These are phyloP conservation scores for Blastocystis sp. DNA, from an alignment of 352 stramenopile genomes.

Conservation along the genomic window DNA sequence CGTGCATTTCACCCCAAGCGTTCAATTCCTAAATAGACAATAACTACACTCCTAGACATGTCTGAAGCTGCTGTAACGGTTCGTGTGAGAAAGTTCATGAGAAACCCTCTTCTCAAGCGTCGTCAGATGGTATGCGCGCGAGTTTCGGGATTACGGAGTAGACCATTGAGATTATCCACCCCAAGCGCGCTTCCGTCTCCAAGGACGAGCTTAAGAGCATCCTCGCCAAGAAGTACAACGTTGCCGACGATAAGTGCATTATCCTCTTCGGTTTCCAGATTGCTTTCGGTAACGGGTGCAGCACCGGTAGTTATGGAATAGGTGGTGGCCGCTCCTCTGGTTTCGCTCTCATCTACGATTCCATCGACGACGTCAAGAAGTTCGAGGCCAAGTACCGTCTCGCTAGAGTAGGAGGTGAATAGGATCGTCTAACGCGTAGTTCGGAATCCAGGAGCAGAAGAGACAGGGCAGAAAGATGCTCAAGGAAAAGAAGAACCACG, in stretches of 20 bases:
- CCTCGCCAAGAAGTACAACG: constrained; percentile 74
- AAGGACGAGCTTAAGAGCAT: constrained; percentile 75
- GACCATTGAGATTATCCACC: constrained; percentile 54
- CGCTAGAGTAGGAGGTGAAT: constrained; percentile 32
- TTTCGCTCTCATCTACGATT: constrained; percentile 74
- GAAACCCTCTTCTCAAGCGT: constrained; percentile 74
- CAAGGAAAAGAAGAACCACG: constrained; percentile 74
- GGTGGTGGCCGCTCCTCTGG: constrained; percentile 66
- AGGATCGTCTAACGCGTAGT: constrained; percentile 18
- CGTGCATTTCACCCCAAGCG: neutral
- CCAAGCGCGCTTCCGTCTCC: constrained; percentile 67
- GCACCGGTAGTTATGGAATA: neutral
- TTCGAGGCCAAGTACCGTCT: constrained; percentile 74
- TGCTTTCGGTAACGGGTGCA: constrained; percentile 40
- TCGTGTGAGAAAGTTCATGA: constrained; percentile 73
- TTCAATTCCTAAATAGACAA: constrained; percentile 5
- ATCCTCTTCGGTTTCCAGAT: constrained; percentile 74
- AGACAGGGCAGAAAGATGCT: constrained; percentile 73
- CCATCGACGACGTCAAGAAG: constrained; percentile 70
- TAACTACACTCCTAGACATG: constrained; percentile 68
- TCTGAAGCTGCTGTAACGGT: constrained; percentile 73
- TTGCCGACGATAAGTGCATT: constrained; percentile 74
- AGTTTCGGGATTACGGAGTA: constrained; percentile 37
- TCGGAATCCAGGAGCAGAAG: constrained; percentile 70
- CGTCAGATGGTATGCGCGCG: constrained; percentile 56